Percentiles rank a stretch among this genome's conserved stretches.
phyloP scores from a whole-genome alignment of 257 asterid genomes.

The Penstemon eatonii region DNA sequence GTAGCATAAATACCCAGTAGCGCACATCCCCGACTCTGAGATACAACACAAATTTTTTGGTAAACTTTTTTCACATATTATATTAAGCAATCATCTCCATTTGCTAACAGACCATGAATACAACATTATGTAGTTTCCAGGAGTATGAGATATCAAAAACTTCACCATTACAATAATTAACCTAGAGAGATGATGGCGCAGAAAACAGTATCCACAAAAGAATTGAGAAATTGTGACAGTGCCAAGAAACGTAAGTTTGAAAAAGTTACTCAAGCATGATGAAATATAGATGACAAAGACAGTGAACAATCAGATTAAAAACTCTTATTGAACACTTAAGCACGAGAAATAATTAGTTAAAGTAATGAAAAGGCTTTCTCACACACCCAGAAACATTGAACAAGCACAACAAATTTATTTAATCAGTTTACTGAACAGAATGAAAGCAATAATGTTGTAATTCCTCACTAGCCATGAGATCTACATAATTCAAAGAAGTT shows the following conservation, averaged over 20 bases:
- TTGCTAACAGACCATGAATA: conserved; percentile 7
- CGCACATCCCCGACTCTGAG: conserved; percentile 90
- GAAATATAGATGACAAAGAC: background rate
- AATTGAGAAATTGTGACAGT: background rate
- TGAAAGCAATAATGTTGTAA: conserved; percentile 4
- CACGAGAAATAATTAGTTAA: background rate
- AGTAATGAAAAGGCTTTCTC: background rate
- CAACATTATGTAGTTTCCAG: conserved; percentile 9
- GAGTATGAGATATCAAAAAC: conserved; percentile 21
- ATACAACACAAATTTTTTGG: conserved; percentile 18
- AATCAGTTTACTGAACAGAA: background rate
- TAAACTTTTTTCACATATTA: conserved; percentile 7
- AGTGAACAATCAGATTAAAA: background rate
- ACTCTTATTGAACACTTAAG: conserved; percentile 20
- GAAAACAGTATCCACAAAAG: background rate
- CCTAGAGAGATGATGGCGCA: conserved; percentile 12
- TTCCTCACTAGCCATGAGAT: background rate
- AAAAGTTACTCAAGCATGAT: background rate
- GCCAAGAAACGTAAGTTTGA: conserved; percentile 13
- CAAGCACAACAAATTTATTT: no score
- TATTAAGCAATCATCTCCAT: conserved; percentile 19
- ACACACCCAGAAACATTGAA: background rate
- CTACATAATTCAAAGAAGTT: background rate
- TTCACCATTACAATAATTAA: conserved; percentile 21
- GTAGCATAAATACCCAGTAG: conserved; percentile 79